A percentile compares a stretch with the other conserved stretches of the same genome.
Conservation (phyloP, 345 rosid species). For the Viola odorata region DNA sequence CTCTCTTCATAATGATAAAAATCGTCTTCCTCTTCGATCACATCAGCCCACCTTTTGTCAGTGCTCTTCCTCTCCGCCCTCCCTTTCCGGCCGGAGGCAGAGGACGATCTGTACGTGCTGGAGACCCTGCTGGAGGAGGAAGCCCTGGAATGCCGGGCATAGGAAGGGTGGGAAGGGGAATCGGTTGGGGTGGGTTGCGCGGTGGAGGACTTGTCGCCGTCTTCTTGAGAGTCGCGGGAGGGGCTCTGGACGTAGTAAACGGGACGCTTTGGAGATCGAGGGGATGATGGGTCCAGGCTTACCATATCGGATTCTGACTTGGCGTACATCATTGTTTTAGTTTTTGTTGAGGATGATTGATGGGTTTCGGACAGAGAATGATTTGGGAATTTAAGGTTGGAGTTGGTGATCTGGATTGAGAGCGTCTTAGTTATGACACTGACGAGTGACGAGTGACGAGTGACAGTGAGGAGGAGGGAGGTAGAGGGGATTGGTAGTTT, state of each 20-base stretch:
- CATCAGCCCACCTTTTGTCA: neutral
- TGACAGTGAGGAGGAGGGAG: neutral
- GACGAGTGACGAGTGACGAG: neutral
- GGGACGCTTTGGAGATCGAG: constrained; percentile 16
- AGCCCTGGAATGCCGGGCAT: constrained; percentile 10
- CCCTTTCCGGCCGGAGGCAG: constrained; percentile 4
- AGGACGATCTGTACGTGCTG: neutral
- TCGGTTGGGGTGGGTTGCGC: constrained; percentile 11
- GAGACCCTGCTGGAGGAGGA: constrained; percentile 21
- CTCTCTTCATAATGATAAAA: neutral
- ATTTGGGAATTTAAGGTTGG: neutral
- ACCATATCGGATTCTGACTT: constrained; percentile 17
- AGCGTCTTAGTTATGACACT: neutral
- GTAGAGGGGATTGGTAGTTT: neutral
- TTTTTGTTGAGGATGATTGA: neutral
- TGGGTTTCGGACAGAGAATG: neutral
- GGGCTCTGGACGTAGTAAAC: constrained; percentile 23
- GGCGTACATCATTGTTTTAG: neutral
- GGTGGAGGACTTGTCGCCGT: constrained; percentile 18
- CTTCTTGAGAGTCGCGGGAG: constrained; percentile 17
- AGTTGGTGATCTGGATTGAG: too few species aligned
- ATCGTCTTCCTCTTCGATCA: constrained; percentile 18
- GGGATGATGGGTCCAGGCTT: constrained; percentile 8
- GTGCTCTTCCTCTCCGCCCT: neutral
- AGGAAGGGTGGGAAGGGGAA: constrained; percentile 20